Evolutionary conservation across 2,329 filamentous ascomycete genomes (phyloP), one percentile per base, ranked within the genome.

Genomic region (Epichloe coenophiala): DNA sequence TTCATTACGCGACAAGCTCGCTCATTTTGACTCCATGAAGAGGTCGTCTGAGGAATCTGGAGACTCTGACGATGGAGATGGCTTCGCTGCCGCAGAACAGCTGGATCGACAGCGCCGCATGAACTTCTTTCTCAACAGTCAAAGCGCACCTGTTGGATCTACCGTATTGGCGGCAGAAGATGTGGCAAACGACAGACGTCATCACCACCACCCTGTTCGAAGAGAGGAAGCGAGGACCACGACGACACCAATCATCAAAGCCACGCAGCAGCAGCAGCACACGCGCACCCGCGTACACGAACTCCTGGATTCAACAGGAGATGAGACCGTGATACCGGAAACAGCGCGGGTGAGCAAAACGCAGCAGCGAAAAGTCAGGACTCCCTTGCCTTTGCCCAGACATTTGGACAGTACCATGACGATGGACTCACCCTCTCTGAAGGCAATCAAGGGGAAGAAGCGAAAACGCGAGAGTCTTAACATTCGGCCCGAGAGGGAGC

Each of bases 401-500:
- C 17, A 36, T 9, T 6, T 5, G 11, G 31, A 31, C 5, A 27
- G 6, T 1, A 2, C 6, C 31, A 27, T 12, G 13, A 17, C 45
- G 51, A 11, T 19, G 51, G 5, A 58, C 8, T 61, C 61, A 15
- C 62, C 59, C 1, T 64, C 57, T 1, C 49, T 56, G 4, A 57
- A 54, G 38, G 51, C 55, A 17, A 45, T 56, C 2, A 62, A 65
- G 60, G 66, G 50, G 50, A 76, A 7, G 45, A 51, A 77, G 57
- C 68, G 73, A 40, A 80, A 78, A 60, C 63, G 68, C 49, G 59
- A 69, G 41, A 53, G 60, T 2, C 52, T 74, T 21, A 73, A 71
- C 47, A 54, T 71, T 19, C 68, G 76, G 1, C 74, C 78, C 0
- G 74, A 79, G 53, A 61, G 65, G 1, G 65, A 77, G 51, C 74